These are phyloP conservation scores for Dryadomyces sulphureus DNA, from an alignment of 2,329 filamentous ascomycete species.

Conservation along the genomic window DNA sequence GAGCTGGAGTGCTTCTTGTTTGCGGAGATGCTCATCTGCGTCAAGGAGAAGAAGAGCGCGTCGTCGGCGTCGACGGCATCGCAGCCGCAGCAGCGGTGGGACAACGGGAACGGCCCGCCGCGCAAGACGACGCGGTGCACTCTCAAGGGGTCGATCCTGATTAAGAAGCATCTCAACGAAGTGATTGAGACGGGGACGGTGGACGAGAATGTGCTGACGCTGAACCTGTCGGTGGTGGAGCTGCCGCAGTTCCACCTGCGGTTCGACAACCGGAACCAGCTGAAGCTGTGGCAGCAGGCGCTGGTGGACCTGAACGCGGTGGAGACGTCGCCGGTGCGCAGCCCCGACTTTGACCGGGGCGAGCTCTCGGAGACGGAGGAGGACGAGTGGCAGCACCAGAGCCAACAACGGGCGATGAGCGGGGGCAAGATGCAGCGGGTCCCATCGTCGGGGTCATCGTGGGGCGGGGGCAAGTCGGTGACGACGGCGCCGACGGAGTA, in stretches of 20 bases:
- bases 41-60: conserved; percentile 81
- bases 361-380: conserved; percentile 76
- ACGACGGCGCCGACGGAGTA: conserved; percentile 90
- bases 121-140: conserved; percentile 65
- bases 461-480: conserved; percentile 66
- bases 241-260: conserved; percentile 87
- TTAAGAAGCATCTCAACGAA: conserved; percentile 93
- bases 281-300: conserved; percentile 83
- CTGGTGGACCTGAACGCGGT: conserved; percentile 68
- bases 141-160: conserved; percentile 91
- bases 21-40: conserved; percentile 97
- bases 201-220: conserved; percentile 74
- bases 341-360: conserved; percentile 61
- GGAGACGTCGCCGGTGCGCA: conserved; percentile 47
- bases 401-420: conserved; percentile 27
- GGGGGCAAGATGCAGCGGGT: conserved; percentile 24
- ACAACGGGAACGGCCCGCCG: conserved; percentile 29
- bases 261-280: conserved; percentile 68
- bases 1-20: conserved; percentile 95
- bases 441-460: conserved; percentile 70
- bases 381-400: conserved; percentile 60
- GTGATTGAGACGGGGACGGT: conserved; percentile 54
- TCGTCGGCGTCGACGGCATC: conserved; percentile 14
- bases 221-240: conserved; percentile 82
- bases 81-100: conserved; percentile 46